Evolutionary conservation across 2,329 filamentous ascomycete species (phyloP).

Genomic region (Hypoxylon sp.): DNA sequence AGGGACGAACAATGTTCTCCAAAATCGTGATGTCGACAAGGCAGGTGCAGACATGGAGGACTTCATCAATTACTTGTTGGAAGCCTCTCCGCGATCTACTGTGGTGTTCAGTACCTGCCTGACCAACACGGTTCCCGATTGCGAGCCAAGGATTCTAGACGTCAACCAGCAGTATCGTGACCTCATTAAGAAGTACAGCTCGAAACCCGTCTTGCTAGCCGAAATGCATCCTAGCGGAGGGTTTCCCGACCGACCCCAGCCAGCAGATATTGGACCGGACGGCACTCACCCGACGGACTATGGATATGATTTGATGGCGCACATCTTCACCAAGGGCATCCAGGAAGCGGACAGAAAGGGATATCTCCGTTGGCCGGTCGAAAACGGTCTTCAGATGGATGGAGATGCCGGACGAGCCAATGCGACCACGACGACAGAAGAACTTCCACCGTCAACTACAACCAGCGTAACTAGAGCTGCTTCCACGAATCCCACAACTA

Average conservation of each 20-base stretch:
- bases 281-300: conserved; percentile 51
- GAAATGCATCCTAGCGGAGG: conserved; percentile 53
- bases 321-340: conserved; percentile 48
- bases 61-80: conserved; percentile 53
- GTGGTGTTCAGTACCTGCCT: conserved; percentile 53
- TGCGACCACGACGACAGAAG: conserved; percentile 29
- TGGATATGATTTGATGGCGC: conserved; percentile 52
- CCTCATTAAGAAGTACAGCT: conserved; percentile 47
- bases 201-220: conserved; percentile 52
- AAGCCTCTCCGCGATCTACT: conserved; percentile 49
- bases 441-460: conserved; percentile 31
- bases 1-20: conserved; percentile 55
- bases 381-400: conserved; percentile 48
- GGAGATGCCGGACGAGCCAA: conserved; percentile 46
- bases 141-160: conserved; percentile 49
- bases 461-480: conserved; percentile 1
- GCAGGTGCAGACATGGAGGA: conserved; percentile 49
- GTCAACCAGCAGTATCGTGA: conserved; percentile 52
- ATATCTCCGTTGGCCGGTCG: conserved; percentile 49
- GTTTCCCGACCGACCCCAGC: conserved; percentile 44
- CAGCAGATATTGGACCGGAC: conserved; percentile 50
- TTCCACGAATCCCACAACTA: conserved; percentile 4
- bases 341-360: conserved; percentile 48
- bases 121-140: conserved; percentile 50
- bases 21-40: conserved; percentile 48